Conservation (phyloP, 2,329 filamentous ascomycete species). For the Colletotrichum eremochloae region DNA sequence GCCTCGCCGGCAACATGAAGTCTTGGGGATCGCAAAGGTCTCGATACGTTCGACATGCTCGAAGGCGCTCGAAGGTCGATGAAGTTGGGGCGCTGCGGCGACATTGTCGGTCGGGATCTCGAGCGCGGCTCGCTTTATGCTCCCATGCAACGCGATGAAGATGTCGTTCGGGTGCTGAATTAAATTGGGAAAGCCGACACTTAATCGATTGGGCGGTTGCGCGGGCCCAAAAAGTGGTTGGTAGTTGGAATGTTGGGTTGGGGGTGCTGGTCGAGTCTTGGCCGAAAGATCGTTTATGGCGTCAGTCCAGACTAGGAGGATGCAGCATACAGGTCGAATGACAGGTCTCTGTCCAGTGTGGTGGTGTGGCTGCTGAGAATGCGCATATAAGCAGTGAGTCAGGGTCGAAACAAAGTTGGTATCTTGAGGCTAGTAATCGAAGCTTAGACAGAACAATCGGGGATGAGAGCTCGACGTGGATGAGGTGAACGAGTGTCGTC, state of each 20-base stretch:
- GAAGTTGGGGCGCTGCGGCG: conserved; percentile 69
- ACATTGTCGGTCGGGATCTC: conserved; percentile 49
- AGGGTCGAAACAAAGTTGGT: conserved; percentile 34
- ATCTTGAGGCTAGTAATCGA: not conserved
- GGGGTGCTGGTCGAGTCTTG: conserved; percentile 42
- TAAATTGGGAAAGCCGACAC: conserved; percentile 17
- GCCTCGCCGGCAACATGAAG: conserved; percentile 83
- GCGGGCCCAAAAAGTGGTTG: conserved; percentile 34
- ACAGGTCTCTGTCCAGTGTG: conserved; percentile 26
- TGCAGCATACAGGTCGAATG: conserved; percentile 30
- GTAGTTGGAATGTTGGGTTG: conserved; percentile 40
- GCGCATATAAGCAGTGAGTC: conserved; percentile 45
- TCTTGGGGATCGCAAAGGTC: conserved; percentile 78
- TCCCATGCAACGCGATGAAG: conserved; percentile 33
- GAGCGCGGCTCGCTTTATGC: conserved; percentile 18
- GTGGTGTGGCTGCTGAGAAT: conserved; percentile 39
- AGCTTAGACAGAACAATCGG: not conserved
- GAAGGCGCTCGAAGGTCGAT: conserved; percentile 72
- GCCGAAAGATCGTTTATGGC: conserved; percentile 43
- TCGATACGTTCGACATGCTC: conserved; percentile 58
- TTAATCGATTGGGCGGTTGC: conserved; percentile 12
- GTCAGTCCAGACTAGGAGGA: conserved; percentile 42
- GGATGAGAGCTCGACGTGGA: not conserved
- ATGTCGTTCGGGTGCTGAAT: conserved; percentile 7
- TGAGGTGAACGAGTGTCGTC: conserved; percentile 32